Evolutionary conservation across 768 basidiomycete genomes (phyloP).

Genomic region (Cystobasidium tubakii): DNA sequence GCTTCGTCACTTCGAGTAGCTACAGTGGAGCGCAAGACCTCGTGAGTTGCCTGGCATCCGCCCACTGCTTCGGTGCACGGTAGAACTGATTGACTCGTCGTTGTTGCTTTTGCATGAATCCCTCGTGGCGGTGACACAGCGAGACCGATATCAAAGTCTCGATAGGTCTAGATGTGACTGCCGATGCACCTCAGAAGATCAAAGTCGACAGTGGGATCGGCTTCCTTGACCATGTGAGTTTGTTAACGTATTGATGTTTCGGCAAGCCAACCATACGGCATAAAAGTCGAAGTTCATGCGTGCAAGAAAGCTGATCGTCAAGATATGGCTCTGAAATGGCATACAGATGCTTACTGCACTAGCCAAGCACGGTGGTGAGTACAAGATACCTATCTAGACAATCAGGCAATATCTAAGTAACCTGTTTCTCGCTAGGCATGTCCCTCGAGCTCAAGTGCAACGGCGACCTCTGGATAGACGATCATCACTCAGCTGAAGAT

Average conservation of each 20-base stretch:
- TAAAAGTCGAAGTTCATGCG: neutral
- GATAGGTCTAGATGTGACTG: conserved; percentile 71
- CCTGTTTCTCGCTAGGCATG: conserved; percentile 65
- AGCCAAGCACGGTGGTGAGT: conserved; percentile 70
- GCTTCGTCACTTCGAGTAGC: conserved; percentile 25
- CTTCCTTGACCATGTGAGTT: conserved; percentile 88
- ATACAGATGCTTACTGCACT: conserved; percentile 92
- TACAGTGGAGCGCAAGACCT: conserved; percentile 43
- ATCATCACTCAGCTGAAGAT: conserved; percentile 98
- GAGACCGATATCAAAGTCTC: conserved; percentile 84
- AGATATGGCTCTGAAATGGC: neutral
- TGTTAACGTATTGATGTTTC: neutral
- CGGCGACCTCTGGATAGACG: conserved; percentile 95
- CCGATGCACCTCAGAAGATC: conserved; percentile 67
- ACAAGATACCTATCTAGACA: no score
- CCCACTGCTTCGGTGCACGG: neutral
- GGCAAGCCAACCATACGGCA: neutral
- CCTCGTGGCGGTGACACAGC: no score
- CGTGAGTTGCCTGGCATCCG: conserved; percentile 1
- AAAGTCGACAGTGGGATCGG: conserved; percentile 88
- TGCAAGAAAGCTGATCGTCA: neutral
- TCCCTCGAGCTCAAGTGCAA: conserved; percentile 82
- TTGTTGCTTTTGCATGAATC: neutral
- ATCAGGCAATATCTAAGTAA: no score
- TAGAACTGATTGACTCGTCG: neutral